A percentile compares a stretch with the other conserved stretches of the same genome.
Evolutionary conservation across 2,329 filamentous ascomycete genomes (phyloP).

Genomic region (Cordyceps tenuipes): DNA sequence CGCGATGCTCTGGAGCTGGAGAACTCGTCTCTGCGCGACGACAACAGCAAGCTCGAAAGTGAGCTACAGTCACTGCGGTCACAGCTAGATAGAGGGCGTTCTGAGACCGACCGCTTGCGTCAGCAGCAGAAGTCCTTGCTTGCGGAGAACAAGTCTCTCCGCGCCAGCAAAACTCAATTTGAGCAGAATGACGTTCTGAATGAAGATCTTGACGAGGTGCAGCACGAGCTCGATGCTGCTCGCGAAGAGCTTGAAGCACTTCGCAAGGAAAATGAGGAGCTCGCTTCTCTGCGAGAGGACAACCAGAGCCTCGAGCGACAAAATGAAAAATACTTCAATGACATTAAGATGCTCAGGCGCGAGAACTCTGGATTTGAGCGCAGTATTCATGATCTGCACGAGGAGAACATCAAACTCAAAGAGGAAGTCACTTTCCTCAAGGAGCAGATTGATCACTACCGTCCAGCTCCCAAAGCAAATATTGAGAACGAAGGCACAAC

Average conservation of each 20-base stretch:
- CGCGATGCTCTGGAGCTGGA: constrained; percentile 31
- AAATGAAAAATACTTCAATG: constrained; percentile 46
- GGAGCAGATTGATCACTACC: constrained; percentile 35
- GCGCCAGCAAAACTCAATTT: constrained; percentile 31
- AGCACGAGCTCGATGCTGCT: constrained; percentile 33
- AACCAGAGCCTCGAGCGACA: constrained; percentile 45
- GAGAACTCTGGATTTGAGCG: constrained; percentile 42
- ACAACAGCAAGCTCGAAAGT: constrained; percentile 31
- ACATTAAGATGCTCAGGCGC: constrained; percentile 40
- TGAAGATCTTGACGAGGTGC: constrained; percentile 30
- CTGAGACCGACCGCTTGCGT: constrained; percentile 33
- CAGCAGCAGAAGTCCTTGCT: constrained; percentile 35
- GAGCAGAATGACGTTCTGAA: constrained; percentile 25
- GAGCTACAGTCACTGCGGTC: constrained; percentile 29
- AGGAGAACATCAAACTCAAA: constrained; percentile 38
- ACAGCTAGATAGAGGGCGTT: constrained; percentile 33
- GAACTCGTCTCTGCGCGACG: constrained; percentile 31
- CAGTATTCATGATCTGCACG: constrained; percentile 36
- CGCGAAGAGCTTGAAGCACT: constrained; percentile 15
- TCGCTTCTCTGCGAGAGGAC: constrained; percentile 30
- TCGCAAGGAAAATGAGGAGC: constrained; percentile 6
- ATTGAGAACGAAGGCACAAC: constrained; percentile 29
- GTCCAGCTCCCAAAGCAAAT: constrained; percentile 30
- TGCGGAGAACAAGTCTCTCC: constrained; percentile 37
- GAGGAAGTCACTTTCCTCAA: constrained; percentile 39